Evolutionary conservation across 2,329 filamentous ascomycete species (phyloP), one percentile per base, ranked within the genome.

Genomic region (Xylariomycetidae sp.): DNA sequence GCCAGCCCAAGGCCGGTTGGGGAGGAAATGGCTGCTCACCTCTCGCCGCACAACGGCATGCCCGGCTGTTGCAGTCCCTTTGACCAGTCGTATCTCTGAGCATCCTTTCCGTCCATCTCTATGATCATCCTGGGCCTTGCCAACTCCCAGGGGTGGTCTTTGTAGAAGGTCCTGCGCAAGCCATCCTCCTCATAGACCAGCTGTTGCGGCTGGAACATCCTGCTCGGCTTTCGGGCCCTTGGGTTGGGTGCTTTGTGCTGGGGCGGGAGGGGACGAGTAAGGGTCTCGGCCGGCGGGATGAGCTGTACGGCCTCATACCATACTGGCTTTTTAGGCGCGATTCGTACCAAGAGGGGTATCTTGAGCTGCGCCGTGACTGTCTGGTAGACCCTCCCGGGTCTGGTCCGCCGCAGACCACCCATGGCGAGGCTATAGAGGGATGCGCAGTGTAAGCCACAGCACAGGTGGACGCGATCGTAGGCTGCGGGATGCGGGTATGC

Each of bases 131-230:
- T 74, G 34, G 92, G 92, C 42, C 90, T 74, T 13, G 92, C 92
- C 54, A 98, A 67, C 63, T 98, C 92, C 92, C 92, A 98, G 5
- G 92, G 92, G 58, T 98, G 92, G 59, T 98, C 90, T 53, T 73
- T 78, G 67, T 85, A 98, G 65, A 96, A 98, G 18, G 80, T 76
- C 47, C 64, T 70, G 43, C 92, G 81, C 52, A 98, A 69, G 39
- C 66, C 62, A 61, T 98, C 92, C 59, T 98, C 92, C 39, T 83
- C 76, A 57, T 92, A 95, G 34, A 65, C 66, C 43, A 98, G 80
- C 37, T 68, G 64, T 44, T 88, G 75, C 2, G 92, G 92, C 49
- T 80, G 77, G 68, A 89, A 96, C 49, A 95, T 65, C 48, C 79
- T 77, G 60, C 78, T 87, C 19, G 82, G 71, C 58, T 81, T 84